Evolutionary conservation across 768 basidiomycete genomes (phyloP).

Genomic region (Sarcomyxa edulis): DNA sequence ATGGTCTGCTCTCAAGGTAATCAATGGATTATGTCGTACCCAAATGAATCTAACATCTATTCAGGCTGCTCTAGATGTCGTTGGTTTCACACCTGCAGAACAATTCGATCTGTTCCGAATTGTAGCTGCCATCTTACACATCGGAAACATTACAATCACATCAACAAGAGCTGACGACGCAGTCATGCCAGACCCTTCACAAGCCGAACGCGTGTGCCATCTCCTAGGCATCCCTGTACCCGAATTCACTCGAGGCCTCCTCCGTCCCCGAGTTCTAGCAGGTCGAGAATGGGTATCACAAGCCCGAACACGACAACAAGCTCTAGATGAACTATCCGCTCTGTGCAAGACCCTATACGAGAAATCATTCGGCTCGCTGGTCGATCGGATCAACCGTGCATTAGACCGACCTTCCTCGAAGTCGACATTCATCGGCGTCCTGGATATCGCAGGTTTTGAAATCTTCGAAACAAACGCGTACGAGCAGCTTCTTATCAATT

Average conservation of each 20-base stretch:
- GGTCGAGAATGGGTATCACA: slow-evolving; percentile 97
- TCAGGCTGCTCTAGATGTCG: slow-evolving; percentile 78
- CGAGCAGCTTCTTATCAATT: slow-evolving; percentile 97
- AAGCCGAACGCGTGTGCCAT: slow-evolving; percentile 87
- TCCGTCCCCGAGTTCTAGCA: slow-evolving; percentile 87
- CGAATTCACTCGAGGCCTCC: slow-evolving; percentile 84
- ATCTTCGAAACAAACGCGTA: slow-evolving; percentile 94
- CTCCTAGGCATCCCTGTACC: slow-evolving; percentile 82
- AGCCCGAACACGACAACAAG: slow-evolving; percentile 86
- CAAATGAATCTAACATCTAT: slow-evolving; percentile 1
- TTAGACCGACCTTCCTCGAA: slow-evolving; percentile 90
- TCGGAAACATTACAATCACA: slow-evolving; percentile 87
- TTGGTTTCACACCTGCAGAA: slow-evolving; percentile 81
- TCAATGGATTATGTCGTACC: slow-evolving; percentile 7
- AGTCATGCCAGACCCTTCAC: slow-evolving; percentile 71
- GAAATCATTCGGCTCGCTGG: slow-evolving; percentile 90
- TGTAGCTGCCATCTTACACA: slow-evolving; percentile 89
- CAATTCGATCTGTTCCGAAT: slow-evolving; percentile 93
- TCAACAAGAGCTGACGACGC: slow-evolving; percentile 78
- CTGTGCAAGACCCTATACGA: slow-evolving; percentile 96
- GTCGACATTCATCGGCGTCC: slow-evolving; percentile 93
- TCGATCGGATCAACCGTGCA: slow-evolving; percentile 92
- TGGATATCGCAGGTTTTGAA: slow-evolving; percentile 99
- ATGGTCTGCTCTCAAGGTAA: slow-evolving; percentile 75
- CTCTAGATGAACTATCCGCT: slow-evolving; percentile 85